phyloP scores from a whole-genome alignment of 1,284 basidiomycete species.

The Leccinum pachyderme region DNA sequence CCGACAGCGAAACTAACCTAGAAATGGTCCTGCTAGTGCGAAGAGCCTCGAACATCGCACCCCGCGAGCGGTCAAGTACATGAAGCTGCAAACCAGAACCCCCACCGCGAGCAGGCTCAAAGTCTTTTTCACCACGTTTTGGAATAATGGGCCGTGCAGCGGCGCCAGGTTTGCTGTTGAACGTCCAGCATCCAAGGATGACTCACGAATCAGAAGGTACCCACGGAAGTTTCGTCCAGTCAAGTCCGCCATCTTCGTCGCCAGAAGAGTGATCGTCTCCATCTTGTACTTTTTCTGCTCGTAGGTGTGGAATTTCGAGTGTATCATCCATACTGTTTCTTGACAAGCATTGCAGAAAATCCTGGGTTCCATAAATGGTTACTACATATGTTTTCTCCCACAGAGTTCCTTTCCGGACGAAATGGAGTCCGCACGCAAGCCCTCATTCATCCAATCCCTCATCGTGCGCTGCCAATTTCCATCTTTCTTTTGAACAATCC shows the following conservation, averaged over 20 bases:
- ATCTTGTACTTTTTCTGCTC: constrained; percentile 18
- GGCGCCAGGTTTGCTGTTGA: constrained; percentile 23
- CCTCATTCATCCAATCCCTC: constrained; percentile 38
- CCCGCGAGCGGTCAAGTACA: constrained; percentile 65
- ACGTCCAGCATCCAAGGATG: background rate
- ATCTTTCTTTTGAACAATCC: constrained; percentile 5
- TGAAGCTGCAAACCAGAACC: constrained; percentile 81
- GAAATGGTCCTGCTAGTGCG: constrained; percentile 70
- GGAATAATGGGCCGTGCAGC: constrained; percentile 63
- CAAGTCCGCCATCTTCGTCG: constrained; percentile 56
- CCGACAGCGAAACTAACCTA: constrained; percentile 46
- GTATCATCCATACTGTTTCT: constrained; percentile 45
- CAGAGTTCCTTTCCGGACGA: background rate
- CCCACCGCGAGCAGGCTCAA: constrained; percentile 77
- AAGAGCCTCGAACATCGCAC: constrained; percentile 84
- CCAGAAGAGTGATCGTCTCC: constrained; percentile 41
- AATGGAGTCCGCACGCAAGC: constrained; percentile 32
- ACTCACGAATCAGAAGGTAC: constrained; percentile 3
- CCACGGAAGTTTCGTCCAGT: constrained; percentile 58
- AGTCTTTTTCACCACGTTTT: constrained; percentile 94
- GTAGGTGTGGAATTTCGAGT: constrained; percentile 42
- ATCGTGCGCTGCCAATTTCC: constrained; percentile 27
- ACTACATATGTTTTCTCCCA: constrained; percentile 3
- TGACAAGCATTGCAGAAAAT: background rate
- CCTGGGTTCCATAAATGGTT: constrained; percentile 8